Percentiles rank a stretch among this genome's conserved stretches.
These are phyloP conservation scores for Paradendryphiella salina DNA, from an alignment of 2,329 filamentous ascomycete genomes.

Conservation along the genomic window DNA sequence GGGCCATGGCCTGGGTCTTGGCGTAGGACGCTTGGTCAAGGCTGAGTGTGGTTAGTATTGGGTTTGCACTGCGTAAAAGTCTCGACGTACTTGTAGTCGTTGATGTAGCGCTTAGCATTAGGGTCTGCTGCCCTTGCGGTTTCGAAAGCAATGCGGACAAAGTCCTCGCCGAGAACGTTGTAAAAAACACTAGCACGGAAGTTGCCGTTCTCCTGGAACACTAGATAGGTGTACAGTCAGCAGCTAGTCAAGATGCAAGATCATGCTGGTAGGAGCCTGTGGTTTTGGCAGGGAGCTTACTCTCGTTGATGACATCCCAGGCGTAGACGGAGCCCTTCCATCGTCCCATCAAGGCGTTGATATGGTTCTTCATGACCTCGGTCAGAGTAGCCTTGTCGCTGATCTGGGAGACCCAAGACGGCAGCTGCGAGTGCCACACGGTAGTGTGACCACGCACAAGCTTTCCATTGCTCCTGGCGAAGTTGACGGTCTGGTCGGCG, in stretches of 20 bases:
- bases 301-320: slow-evolving; percentile 69
- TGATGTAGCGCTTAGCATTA: slow-evolving; percentile 72
- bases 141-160: slow-evolving; percentile 71
- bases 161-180: slow-evolving; percentile 70
- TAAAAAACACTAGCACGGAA: slow-evolving; percentile 67
- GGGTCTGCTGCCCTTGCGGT: slow-evolving; percentile 70
- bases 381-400: slow-evolving; percentile 59
- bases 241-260: too few species aligned
- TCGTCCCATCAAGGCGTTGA: slow-evolving; percentile 60
- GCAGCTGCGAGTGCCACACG: slow-evolving; percentile 62
- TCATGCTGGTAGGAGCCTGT: too few species aligned
- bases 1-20: slow-evolving; percentile 63
- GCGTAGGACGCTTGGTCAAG: slow-evolving; percentile 63
- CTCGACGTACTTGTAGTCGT: slow-evolving; percentile 60
- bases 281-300: too few species aligned
- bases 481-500: slow-evolving; percentile 62
- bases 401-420: slow-evolving; percentile 62
- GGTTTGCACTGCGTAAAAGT: background rate
- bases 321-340: slow-evolving; percentile 68
- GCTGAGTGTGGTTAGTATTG: slow-evolving; percentile 49
- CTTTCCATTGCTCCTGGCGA: slow-evolving; percentile 61
- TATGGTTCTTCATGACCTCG: slow-evolving; percentile 63
- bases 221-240: background rate
- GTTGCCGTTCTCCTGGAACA: slow-evolving; percentile 64
- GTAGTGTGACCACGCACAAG: slow-evolving; percentile 68